phyloP scores from a whole-genome alignment of 1,284 basidiomycete genomes.

The Cystobasidium slooffiae region DNA sequence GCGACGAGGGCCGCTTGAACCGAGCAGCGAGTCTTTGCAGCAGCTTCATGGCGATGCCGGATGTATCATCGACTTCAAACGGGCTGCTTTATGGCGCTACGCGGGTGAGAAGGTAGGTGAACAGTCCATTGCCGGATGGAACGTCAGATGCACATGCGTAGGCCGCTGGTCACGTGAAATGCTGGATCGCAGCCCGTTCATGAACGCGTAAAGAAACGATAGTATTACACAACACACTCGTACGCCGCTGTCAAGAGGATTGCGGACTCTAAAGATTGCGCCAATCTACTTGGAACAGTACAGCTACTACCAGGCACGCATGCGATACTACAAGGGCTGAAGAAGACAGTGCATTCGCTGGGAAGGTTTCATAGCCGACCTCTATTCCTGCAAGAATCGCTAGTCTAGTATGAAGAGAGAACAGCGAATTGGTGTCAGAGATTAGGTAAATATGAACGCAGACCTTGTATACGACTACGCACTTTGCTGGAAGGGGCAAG shows the following conservation, averaged over 20 bases:
- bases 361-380: slow-evolving; percentile 85
- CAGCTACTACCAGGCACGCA: background rate
- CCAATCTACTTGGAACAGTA: slow-evolving; percentile 16
- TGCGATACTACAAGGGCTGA: slow-evolving; percentile 9
- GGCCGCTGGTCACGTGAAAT: too few relatives aligned
- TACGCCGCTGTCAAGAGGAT: background rate
- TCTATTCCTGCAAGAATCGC: slow-evolving; percentile 69
- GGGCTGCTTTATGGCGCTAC: too few relatives aligned
- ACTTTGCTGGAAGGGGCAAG: slow-evolving; percentile 70
- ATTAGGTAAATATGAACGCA: too few relatives aligned
- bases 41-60: background rate
- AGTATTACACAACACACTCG: too few relatives aligned
- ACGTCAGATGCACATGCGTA: too few relatives aligned
- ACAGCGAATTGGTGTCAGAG: slow-evolving; percentile 14
- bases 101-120: too few relatives aligned
- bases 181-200: too few relatives aligned
- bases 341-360: slow-evolving; percentile 76
- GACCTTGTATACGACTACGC: slow-evolving; percentile 51
- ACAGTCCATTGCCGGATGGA: too few relatives aligned
- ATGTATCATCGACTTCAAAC: too few relatives aligned
- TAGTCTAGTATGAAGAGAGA: slow-evolving; percentile 61
- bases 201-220: too few relatives aligned
- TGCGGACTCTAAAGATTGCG: background rate
- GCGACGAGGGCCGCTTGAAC: slow-evolving; percentile 7
- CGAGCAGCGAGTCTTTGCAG: background rate